These are phyloP conservation scores for Hortiboletus campestris DNA, from an alignment of 768 basidiomycete species.

Conservation along the genomic window DNA sequence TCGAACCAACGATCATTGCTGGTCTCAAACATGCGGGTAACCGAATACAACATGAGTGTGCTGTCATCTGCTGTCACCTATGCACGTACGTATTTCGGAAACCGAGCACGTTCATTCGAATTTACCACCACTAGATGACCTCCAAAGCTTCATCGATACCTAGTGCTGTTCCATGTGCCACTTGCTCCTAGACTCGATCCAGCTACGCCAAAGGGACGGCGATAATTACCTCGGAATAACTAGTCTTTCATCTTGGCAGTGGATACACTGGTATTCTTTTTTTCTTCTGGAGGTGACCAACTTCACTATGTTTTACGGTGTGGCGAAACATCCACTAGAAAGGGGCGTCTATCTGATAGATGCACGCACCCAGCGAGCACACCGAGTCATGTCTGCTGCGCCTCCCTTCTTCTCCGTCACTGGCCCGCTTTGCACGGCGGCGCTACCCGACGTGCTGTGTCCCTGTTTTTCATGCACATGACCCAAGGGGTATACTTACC, in stretches of 20 bases:
- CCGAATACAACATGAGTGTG: conserved; percentile 62
- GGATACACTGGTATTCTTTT: conserved; percentile 40
- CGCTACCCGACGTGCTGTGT: conserved; percentile 49
- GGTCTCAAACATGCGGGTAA: conserved; percentile 54
- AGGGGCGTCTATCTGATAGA: background rate
- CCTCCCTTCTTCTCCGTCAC: conserved; percentile 47
- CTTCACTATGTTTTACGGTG: background rate
- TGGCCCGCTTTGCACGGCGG: conserved; percentile 48
- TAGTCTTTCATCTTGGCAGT: conserved; percentile 37
- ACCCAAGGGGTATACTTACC: conserved; percentile 55
- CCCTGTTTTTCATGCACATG: conserved; percentile 49
- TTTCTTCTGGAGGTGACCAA: conserved; percentile 40
- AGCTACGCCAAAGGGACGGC: too few species aligned
- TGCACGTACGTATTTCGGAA: conserved; percentile 36
- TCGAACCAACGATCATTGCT: conserved; percentile 50
- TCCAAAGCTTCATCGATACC: too few species aligned
- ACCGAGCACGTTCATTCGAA: background rate
- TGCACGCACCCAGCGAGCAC: conserved; percentile 9
- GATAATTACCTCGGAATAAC: background rate
- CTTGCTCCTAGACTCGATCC: too few species aligned
- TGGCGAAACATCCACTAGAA: background rate
- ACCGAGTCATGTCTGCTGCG: conserved; percentile 46
- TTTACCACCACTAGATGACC: background rate
- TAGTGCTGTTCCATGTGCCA: too few species aligned
- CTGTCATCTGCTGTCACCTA: conserved; percentile 15